Conservation (phyloP, 192 early-diverging fungal species). For the Coemansia sp. region DNA sequence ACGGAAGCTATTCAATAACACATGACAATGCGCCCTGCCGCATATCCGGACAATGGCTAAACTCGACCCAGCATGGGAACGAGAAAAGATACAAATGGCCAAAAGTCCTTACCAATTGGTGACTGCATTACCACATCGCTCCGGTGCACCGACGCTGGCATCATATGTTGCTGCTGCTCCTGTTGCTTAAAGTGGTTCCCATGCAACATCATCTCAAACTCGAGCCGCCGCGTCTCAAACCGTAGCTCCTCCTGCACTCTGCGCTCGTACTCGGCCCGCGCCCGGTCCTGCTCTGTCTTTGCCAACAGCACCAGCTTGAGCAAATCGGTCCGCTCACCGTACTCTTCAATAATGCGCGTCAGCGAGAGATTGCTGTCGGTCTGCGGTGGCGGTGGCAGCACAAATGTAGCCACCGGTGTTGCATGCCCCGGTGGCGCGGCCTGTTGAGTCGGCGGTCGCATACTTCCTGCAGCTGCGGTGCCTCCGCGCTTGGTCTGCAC, state of each 20-base stretch:
- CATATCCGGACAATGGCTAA: slow-evolving; percentile 7
- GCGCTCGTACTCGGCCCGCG: slow-evolving; percentile 48
- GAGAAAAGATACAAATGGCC: neutral
- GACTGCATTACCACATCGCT: slow-evolving; percentile 45
- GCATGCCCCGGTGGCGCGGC: slow-evolving; percentile 8
- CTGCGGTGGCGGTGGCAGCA: slow-evolving; percentile 14
- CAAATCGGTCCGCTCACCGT: slow-evolving; percentile 48
- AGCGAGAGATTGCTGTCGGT: slow-evolving; percentile 32
- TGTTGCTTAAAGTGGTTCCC: slow-evolving; percentile 48
- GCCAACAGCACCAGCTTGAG: slow-evolving; percentile 44
- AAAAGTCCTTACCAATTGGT: slow-evolving; percentile 38
- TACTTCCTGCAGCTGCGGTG: neutral
- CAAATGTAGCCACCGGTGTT: slow-evolving; percentile 11
- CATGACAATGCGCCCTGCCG: neutral
- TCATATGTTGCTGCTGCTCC: slow-evolving; percentile 29
- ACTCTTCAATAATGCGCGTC: slow-evolving; percentile 35
- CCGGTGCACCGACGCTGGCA: slow-evolving; percentile 18
- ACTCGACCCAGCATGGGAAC: neutral
- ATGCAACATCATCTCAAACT: slow-evolving; percentile 56
- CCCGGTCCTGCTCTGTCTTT: slow-evolving; percentile 49
- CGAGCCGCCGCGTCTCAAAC: slow-evolving; percentile 43
- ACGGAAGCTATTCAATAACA: neutral
- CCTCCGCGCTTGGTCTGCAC: slow-evolving; percentile 6
- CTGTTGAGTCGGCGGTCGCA: slow-evolving; percentile 2
- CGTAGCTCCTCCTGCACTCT: slow-evolving; percentile 50